These are phyloP conservation scores for Cryphonectria naterciae DNA, from an alignment of 2,329 filamentous ascomycete genomes.

Conservation along the genomic window DNA sequence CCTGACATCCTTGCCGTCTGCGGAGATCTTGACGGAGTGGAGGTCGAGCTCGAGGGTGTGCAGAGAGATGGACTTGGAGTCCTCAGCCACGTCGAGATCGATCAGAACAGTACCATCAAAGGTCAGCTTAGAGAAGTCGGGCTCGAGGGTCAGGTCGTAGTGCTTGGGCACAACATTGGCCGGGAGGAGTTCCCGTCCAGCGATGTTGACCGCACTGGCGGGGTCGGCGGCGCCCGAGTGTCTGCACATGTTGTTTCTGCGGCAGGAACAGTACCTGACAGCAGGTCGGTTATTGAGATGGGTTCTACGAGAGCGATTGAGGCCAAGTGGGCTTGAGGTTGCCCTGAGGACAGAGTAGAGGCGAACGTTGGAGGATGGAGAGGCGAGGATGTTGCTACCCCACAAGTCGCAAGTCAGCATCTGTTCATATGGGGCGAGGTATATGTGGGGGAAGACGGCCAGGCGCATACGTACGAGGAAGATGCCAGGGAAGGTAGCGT, in stretches of 20 bases:
- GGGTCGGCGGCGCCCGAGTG: constrained; percentile 41
- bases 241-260: constrained; percentile 73
- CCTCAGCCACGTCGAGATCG: constrained; percentile 83
- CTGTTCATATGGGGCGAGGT: constrained; percentile 13
- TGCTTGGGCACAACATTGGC: constrained; percentile 90
- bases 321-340: constrained; percentile 20
- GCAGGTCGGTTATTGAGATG: constrained; percentile 29
- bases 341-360: constrained; percentile 27
- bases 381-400: constrained; percentile 12
- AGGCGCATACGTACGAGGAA: constrained; percentile 22
- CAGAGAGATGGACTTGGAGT: constrained; percentile 82
- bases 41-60: constrained; percentile 89
- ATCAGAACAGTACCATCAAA: constrained; percentile 85
- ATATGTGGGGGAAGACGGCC: constrained; percentile 13
- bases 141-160: constrained; percentile 90
- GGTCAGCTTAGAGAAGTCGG: constrained; percentile 83
- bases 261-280: constrained; percentile 71
- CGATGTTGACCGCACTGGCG: constrained; percentile 41
- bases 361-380: constrained; percentile 22
- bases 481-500: constrained; percentile 4
- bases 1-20: constrained; percentile 58
- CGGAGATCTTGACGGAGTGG: constrained; percentile 70
- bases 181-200: constrained; percentile 81
- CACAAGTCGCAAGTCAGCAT: constrained; percentile 23
- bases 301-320: constrained; percentile 25